Evolutionary conservation across 768 basidiomycete genomes (phyloP), one percentile per base, ranked within the genome.

Genomic region (Terana coerulea): DNA sequence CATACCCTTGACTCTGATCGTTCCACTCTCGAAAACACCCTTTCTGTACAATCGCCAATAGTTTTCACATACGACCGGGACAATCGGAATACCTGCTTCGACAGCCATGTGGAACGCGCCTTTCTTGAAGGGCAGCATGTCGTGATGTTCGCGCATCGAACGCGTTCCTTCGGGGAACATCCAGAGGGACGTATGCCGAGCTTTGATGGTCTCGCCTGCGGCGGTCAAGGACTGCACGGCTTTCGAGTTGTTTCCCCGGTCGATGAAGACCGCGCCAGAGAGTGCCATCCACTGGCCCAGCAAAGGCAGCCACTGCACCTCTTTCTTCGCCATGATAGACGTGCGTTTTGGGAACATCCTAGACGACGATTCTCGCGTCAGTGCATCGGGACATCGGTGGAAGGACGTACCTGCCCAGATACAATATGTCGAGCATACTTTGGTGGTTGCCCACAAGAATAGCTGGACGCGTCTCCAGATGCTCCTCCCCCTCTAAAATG

Each of bases 31-130:
- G 56, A 98, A 90, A 17, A 83, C 71, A 30, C 86, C 86, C 55
- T 83, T 78, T 62, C 81, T 83, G 67, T 97, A 98, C 40, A 95
- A 59, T 55, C 80, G 71, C 79, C 90, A 90, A 66, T 98, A 99
- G 67, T 98, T 98, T 73, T 98, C 93, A 46, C 84, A 83, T 2
- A 98, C 86, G 46, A 99, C 79, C 5, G 97, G 95, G 26, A 91
- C 79, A 61, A 99, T 86, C 5, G 97, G 95, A 40, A 98, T 78
- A 26, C 88, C 83, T 11, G 91, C 84, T 69, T 94, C 86, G 22
- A 98, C 78, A 25, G 97, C 97, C 44, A 98, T 79, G 65, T 98
- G 94, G 76, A 98, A 98, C 3, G 93, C 95, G 34, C 97, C 97
- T 69, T 98, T 99, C 77, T 99, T 99, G 75, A 99, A 86, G 2